These are phyloP conservation scores for Lepiota brunneoincarnata DNA, from an alignment of 768 basidiomycete species.

Conservation along the genomic window DNA sequence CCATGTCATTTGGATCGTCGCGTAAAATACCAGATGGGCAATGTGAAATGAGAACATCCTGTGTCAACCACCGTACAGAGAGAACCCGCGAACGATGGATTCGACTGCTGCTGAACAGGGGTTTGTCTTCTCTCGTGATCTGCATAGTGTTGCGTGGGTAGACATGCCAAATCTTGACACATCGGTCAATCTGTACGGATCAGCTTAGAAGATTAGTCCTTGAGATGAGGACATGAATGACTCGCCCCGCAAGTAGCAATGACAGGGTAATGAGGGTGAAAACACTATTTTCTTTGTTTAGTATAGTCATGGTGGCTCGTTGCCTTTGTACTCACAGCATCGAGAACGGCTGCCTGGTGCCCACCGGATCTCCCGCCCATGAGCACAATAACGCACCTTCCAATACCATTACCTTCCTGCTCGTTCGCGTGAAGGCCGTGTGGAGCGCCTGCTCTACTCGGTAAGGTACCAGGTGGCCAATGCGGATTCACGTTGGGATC, in stretches of 20 bases:
- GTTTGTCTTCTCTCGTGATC: constrained; percentile 67
- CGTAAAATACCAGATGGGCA: constrained; percentile 52
- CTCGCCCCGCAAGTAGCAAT: constrained; percentile 79
- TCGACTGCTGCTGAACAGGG: constrained; percentile 64
- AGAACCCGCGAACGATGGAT: constrained; percentile 66
- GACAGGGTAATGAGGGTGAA: constrained; percentile 61
- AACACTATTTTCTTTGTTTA: constrained; percentile 44
- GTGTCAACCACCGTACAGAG: constrained; percentile 60
- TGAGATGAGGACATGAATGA: constrained; percentile 9
- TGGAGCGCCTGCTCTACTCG: constrained; percentile 62
- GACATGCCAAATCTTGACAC: constrained; percentile 74
- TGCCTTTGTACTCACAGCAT: constrained; percentile 43
- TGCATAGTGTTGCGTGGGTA: constrained; percentile 29
- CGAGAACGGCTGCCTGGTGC: constrained; percentile 65
- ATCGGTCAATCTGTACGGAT: constrained; percentile 57
- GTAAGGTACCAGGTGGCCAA: constrained; percentile 50
- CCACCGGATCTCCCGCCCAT: constrained; percentile 74
- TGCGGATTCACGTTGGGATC: constrained; percentile 40
- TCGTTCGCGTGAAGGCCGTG: constrained; percentile 65
- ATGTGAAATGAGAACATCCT: constrained; percentile 54
- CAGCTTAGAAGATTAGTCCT: constrained; percentile 1
- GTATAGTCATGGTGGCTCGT: constrained; percentile 2
- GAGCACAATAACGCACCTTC: constrained; percentile 62
- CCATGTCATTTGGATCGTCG: constrained; percentile 17
- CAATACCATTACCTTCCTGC: constrained; percentile 58